Percentiles rank a stretch among this genome's conserved stretches.
Evolutionary conservation across 176 grass and related monocot genomes (phyloP).

Genomic region (Aegilops umbellulata): DNA sequence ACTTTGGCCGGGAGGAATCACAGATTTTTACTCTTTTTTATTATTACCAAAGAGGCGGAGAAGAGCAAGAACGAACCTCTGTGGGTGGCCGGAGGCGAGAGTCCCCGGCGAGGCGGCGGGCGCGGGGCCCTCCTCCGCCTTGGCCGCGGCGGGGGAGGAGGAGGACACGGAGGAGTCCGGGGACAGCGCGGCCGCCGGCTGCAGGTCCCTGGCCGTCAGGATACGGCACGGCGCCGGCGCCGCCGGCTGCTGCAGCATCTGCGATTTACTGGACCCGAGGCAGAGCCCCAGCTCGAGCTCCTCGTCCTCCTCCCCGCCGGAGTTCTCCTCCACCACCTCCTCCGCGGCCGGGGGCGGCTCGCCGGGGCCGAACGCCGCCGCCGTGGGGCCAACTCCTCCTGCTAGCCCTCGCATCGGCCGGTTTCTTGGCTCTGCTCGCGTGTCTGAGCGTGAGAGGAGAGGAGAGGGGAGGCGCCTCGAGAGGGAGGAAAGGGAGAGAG

Average conservation of each 20-base stretch:
- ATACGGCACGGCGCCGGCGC: constrained; percentile 53
- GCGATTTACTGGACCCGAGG: constrained; percentile 48
- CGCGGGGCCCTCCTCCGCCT: constrained; percentile 2
- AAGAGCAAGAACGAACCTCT: constrained; percentile 38
- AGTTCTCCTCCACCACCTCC: constrained; percentile 52
- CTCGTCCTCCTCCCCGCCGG: constrained; percentile 15
- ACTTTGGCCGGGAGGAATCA: not conserved
- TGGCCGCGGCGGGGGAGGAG: constrained; percentile 36
- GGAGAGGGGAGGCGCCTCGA: constrained; percentile 33
- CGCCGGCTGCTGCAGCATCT: not conserved
- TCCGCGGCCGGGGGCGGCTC: constrained; percentile 23
- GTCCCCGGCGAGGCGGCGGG: constrained; percentile 47
- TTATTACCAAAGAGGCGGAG: not conserved
- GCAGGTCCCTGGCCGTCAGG: constrained; percentile 66
- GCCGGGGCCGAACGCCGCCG: constrained; percentile 22
- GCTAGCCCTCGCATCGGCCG: constrained; percentile 30
- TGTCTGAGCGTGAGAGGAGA: not conserved
- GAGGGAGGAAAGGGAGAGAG: constrained; percentile 26
- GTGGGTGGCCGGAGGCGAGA: constrained; percentile 42
- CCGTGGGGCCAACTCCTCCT: constrained; percentile 12
- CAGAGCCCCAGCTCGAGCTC: constrained; percentile 66
- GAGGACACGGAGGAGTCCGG: constrained; percentile 58
- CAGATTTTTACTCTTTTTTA: too few relatives aligned
- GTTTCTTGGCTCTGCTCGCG: not conserved
- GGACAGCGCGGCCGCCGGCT: constrained; percentile 25